Conservation (phyloP, 371 early-diverging fungal species). For the Cokeromyces recurvatus region DNA sequence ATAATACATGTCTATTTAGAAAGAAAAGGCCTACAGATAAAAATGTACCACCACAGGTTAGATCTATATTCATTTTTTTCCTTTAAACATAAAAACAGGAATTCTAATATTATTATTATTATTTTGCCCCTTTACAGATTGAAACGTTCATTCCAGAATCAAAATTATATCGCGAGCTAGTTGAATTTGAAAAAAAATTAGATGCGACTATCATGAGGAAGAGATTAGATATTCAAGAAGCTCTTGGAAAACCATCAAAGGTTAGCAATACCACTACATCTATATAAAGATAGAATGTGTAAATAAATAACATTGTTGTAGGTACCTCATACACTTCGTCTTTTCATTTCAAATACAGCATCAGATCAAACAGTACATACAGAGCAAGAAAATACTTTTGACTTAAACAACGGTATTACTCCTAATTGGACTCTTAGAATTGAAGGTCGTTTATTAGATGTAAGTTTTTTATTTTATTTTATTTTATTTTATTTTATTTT, state of each 20-base stretch:
- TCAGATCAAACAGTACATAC: conserved; percentile 48
- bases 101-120: no score
- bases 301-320: conserved; percentile 25
- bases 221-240: conserved; percentile 85
- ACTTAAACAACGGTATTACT: conserved; percentile 48
- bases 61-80: not conserved
- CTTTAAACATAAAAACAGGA: not conserved
- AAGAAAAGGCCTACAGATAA: conserved; percentile 60
- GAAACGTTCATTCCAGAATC: conserved; percentile 92
- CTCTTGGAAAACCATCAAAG: conserved; percentile 69
- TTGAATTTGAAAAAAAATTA: conserved; percentile 81
- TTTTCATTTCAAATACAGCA: conserved; percentile 87
- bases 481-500: no score
- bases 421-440: conserved; percentile 93
- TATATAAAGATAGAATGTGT: no score
- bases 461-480: conserved; percentile 6
- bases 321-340: conserved; percentile 78
- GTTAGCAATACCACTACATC: conserved; percentile 32
- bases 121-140: conserved; percentile 49
- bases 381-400: conserved; percentile 46
- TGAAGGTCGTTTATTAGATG: conserved; percentile 84
- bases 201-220: conserved; percentile 89
- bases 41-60: conserved; percentile 55
- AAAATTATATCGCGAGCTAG: conserved; percentile 76
- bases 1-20: conserved; percentile 30